Evolutionary conservation across 306 rosid genomes (phyloP).

Genomic region (Dalbergia cochinchinensis): DNA sequence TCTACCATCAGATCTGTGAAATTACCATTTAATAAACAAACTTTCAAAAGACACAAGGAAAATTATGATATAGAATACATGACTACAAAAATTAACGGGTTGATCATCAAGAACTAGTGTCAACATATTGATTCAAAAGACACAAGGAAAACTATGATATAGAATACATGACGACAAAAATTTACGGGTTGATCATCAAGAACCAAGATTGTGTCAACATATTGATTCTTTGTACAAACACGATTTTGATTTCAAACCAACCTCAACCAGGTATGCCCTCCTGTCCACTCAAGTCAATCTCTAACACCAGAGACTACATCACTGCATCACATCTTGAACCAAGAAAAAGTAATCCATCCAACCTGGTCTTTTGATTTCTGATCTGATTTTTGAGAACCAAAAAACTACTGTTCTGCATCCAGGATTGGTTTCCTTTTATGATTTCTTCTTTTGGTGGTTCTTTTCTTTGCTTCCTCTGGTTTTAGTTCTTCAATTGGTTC

Average conservation of each 20-base stretch:
- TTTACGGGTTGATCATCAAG: not conserved
- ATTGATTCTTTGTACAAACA: constrained; percentile 8
- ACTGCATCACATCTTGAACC: too few species aligned
- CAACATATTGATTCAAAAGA: not conserved
- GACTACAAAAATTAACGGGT: not conserved
- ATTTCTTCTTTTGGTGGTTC: too few species aligned
- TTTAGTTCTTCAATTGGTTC: too few species aligned
- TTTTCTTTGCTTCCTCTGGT: too few species aligned
- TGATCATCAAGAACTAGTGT: constrained; percentile 3
- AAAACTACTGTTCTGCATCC: too few species aligned
- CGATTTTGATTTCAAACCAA: not conserved
- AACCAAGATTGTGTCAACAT: constrained; percentile 14
- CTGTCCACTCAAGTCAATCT: not conserved
- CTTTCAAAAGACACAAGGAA: constrained; percentile 21
- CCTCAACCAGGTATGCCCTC: constrained; percentile 2
- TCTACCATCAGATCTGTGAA: constrained; percentile 31
- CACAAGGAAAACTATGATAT: constrained; percentile 1
- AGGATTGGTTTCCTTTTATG: too few species aligned
- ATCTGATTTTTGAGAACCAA: too few species aligned
- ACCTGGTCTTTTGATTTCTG: too few species aligned
- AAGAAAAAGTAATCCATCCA: too few species aligned
- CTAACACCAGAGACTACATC: too few species aligned
- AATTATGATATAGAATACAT: not conserved
- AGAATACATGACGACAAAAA: constrained; percentile 11
- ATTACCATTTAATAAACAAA: constrained; percentile 6